phyloP scores from a whole-genome alignment of 176 grass and related monocot species.

The Raddia guianensis region DNA sequence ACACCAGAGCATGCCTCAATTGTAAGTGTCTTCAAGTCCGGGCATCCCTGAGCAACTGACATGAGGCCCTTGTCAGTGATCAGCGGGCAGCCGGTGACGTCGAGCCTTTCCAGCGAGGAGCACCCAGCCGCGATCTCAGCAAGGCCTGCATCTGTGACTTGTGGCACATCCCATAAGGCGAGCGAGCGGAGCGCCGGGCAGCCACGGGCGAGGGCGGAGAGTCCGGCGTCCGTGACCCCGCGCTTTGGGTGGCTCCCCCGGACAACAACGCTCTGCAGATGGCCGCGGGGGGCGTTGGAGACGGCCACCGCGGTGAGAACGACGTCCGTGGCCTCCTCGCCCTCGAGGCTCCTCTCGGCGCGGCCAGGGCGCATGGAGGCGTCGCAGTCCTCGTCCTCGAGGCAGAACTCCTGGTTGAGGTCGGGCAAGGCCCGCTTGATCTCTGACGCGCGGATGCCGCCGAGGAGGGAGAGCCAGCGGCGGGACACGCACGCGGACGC shows the following conservation, averaged over 20 bases:
- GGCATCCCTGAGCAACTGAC: constrained; percentile 59
- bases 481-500: constrained; percentile 76
- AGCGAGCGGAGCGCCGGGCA: constrained; percentile 68
- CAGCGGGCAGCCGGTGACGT: constrained; percentile 66
- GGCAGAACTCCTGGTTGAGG: constrained; percentile 62
- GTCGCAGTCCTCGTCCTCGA: constrained; percentile 26
- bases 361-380: background rate
- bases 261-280: constrained; percentile 61
- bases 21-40: constrained; percentile 53
- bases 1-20: constrained; percentile 68
- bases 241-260: constrained; percentile 66
- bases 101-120: constrained; percentile 69
- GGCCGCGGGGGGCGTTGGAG: constrained; percentile 46
- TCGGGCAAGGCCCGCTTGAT: constrained; percentile 56
- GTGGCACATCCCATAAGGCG: constrained; percentile 62
- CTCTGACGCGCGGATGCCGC: constrained; percentile 76
- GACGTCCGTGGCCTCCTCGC: constrained; percentile 68
- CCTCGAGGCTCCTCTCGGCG: constrained; percentile 57
- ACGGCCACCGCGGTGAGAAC: constrained; percentile 67
- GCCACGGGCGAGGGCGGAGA: constrained; percentile 65
- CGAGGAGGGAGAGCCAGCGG: constrained; percentile 75
- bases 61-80: constrained; percentile 82
- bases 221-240: constrained; percentile 70
- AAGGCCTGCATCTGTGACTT: constrained; percentile 67
- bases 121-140: constrained; percentile 77